Base-by-base conservation (phyloP, 2,329 filamentous ascomycete species). In the Ophiostoma pallidulum region DNA sequence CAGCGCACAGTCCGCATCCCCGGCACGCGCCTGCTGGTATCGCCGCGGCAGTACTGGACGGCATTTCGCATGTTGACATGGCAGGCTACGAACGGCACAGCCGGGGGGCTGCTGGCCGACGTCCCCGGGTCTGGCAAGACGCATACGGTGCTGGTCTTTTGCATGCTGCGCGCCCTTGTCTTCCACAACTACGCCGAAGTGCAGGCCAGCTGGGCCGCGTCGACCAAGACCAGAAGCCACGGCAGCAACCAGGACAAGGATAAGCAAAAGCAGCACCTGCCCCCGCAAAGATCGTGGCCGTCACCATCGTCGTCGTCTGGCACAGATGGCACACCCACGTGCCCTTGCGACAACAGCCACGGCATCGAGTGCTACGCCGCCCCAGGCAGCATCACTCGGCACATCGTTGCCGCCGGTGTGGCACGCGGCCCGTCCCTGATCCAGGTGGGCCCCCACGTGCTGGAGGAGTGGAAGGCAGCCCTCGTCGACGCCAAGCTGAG, bases 101-200 rank as follows among this genome's bases (percentile, higher is more conserved):
- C n/a, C 16, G 48, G 51, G 10, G 51, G 51, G 2, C 26, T 51
- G 7, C 41, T 53, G 22, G 48, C 51, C 1, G 51, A 53, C n/a
- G 51, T 42, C 4, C 48, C 51, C 7, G 49, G 49, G n/a, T 31
- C 45, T 2, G 49, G 49, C 26, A 51, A 51, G 31, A 47, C 49
- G 16, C 41, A 51, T 19, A 44, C 41, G 12, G 36, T 47, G 28
- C 9, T 51, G 10, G 35, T 37, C 20, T 26, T 41, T 8, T 40
- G 35, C 16, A 39, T 51, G 19, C 35, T 51, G 19, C 44, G 49
- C 10, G 45, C 40, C 13, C 40, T 51, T 13, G 24, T 51, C 18
- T 47, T 47, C n/a, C 38, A 51, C 49, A 51, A 29, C 28, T n/a
- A 16, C 4, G 35, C 42, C 2, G 37, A 41, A 2, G 43, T 50